Percentiles rank a stretch among this genome's conserved stretches.
Evolutionary conservation across 2,329 filamentous ascomycete genomes (phyloP).

Genomic region (Colletotrichum sojae): DNA sequence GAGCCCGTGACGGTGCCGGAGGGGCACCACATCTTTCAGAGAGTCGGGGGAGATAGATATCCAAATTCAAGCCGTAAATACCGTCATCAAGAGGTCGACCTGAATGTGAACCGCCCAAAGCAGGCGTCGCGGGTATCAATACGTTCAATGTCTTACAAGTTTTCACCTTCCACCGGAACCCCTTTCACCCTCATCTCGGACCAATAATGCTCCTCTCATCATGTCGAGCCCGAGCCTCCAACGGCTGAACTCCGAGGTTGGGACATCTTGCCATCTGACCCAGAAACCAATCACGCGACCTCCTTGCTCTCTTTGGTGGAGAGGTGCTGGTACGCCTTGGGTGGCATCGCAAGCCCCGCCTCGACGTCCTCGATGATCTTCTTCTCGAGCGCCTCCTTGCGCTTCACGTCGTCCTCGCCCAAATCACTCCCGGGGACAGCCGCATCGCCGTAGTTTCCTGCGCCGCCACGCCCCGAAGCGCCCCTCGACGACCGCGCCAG

Average conservation of each 20-base stretch:
- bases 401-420: conserved; percentile 48
- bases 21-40: neutral
- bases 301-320: conserved; percentile 45
- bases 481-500: conserved; percentile 43
- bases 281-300: conserved; percentile 10
- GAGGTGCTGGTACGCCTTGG: conserved; percentile 56
- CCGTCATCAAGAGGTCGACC: neutral
- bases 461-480: conserved; percentile 67
- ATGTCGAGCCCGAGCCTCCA: neutral
- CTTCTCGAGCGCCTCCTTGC: conserved; percentile 57
- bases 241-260: too few relatives aligned
- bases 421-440: conserved; percentile 45
- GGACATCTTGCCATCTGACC: neutral
- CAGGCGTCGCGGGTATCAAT: conserved; percentile 41
- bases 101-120: conserved; percentile 28
- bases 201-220: too few relatives aligned
- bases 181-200: conserved; percentile 1
- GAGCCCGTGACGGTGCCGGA: neutral
- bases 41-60: conserved; percentile 11
- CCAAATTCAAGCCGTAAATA: conserved; percentile 19
- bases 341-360: conserved; percentile 61
- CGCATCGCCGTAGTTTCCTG: conserved; percentile 64
- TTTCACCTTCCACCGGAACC: neutral
- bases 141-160: conserved; percentile 18
- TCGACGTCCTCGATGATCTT: conserved; percentile 63